phyloP scores from a whole-genome alignment of 768 basidiomycete species.

The Steccherinum ochraceum region DNA sequence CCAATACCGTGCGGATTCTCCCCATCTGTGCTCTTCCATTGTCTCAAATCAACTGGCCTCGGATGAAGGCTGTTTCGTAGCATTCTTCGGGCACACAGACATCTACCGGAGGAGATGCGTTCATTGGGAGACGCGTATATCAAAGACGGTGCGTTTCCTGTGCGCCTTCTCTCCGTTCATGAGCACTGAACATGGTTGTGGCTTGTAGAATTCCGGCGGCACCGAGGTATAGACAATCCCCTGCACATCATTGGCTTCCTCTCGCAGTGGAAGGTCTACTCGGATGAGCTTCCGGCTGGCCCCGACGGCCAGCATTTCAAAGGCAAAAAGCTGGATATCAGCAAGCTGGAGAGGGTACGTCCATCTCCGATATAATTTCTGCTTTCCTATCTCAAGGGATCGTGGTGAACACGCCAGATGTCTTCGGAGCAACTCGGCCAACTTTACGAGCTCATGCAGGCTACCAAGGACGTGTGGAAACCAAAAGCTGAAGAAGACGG shows the following conservation, averaged over 20 bases:
- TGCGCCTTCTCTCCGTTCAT: not conserved
- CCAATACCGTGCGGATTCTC: slow-evolving; percentile 63
- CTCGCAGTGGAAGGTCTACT: slow-evolving; percentile 91
- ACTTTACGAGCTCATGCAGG: slow-evolving; percentile 91
- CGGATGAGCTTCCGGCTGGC: slow-evolving; percentile 60
- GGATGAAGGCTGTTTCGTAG: slow-evolving; percentile 66
- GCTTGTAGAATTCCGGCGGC: slow-evolving; percentile 86
- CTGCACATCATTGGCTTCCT: slow-evolving; percentile 92
- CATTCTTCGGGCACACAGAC: slow-evolving; percentile 73
- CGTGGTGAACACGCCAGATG: slow-evolving; percentile 44
- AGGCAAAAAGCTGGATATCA: slow-evolving; percentile 66
- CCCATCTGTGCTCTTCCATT: not conserved
- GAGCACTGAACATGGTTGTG: no score
- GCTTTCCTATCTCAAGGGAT: not conserved
- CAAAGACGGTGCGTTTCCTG: slow-evolving; percentile 52
- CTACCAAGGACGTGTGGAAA: slow-evolving; percentile 85
- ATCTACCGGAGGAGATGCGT: slow-evolving; percentile 72
- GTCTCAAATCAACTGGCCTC: not conserved
- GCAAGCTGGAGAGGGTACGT: slow-evolving; percentile 68
- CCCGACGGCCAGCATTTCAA: slow-evolving; percentile 39
- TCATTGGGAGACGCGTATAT: slow-evolving; percentile 82
- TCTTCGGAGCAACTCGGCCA: slow-evolving; percentile 89
- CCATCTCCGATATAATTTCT: not conserved
- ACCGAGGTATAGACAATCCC: slow-evolving; percentile 75
- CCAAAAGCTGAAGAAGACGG: slow-evolving; percentile 21